Conservation (phyloP, 179 eudicot genomes). For the Gypsophila paniculata region DNA sequence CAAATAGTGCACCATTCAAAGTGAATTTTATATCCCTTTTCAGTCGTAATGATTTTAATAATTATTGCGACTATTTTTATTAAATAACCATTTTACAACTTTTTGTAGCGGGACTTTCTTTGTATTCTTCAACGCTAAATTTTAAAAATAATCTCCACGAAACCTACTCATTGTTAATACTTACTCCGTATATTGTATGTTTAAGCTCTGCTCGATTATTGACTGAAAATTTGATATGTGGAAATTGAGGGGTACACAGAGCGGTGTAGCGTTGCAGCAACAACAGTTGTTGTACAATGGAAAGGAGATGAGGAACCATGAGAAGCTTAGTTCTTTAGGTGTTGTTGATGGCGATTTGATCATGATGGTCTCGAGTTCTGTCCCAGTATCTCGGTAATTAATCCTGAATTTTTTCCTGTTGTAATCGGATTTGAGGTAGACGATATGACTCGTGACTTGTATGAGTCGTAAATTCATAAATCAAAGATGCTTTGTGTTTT, state of each 20-base stretch:
- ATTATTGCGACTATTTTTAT: too few relatives aligned
- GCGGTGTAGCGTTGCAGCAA: conserved; percentile 68
- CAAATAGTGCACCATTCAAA: too few relatives aligned
- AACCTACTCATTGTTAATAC: too few relatives aligned
- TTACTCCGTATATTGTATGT: not conserved
- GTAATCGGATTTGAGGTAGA: not conserved
- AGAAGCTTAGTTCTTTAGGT: conserved; percentile 65
- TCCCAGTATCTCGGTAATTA: conserved; percentile 39
- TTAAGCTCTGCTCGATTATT: not conserved
- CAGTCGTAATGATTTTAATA: too few relatives aligned
- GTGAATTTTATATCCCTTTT: too few relatives aligned
- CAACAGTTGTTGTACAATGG: conserved; percentile 85
- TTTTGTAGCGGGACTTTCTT: too few relatives aligned
- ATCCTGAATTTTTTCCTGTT: not conserved
- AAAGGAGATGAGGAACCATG: conserved; percentile 79
- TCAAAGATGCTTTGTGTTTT: not conserved
- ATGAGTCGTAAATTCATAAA: not conserved
- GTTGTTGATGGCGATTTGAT: conserved; percentile 84
- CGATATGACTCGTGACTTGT: not conserved
- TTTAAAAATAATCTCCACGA: too few relatives aligned
- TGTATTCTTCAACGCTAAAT: too few relatives aligned
- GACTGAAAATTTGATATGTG: conserved; percentile 3
- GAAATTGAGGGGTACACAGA: conserved; percentile 34
- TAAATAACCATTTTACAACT: too few relatives aligned
- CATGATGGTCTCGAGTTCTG: conserved; percentile 68